A percentile compares a stretch with the other conserved stretches of the same genome.
These are phyloP conservation scores for Gonapodya prolifera DNA, from an alignment of 192 early-diverging fungal genomes.

Conservation along the genomic window DNA sequence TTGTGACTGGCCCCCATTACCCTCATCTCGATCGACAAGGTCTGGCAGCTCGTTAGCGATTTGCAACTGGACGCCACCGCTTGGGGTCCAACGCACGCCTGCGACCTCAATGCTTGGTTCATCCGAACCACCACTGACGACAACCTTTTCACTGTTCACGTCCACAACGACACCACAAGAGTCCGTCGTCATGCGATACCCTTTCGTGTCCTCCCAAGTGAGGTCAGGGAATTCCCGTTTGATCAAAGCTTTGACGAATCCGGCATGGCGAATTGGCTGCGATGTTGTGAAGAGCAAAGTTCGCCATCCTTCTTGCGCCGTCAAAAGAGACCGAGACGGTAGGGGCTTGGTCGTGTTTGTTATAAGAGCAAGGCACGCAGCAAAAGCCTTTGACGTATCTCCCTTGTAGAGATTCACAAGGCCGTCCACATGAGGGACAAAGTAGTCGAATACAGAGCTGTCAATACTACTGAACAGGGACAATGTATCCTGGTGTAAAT, in stretches of 20 bases:
- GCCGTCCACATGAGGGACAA: constrained; percentile 56
- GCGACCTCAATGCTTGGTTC: constrained; percentile 35
- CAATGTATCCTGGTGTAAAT: neutral
- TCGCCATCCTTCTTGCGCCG: constrained; percentile 64
- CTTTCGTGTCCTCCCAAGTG: constrained; percentile 55
- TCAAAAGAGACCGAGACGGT: constrained; percentile 64
- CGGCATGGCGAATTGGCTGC: constrained; percentile 63
- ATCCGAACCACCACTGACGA: constrained; percentile 37
- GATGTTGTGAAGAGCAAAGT: constrained; percentile 63
- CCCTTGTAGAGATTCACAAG: constrained; percentile 55
- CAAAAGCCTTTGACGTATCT: constrained; percentile 63
- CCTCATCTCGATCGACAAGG: constrained; percentile 37
- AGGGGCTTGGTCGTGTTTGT: constrained; percentile 76
- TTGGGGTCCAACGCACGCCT: constrained; percentile 58
- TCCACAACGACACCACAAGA: constrained; percentile 75
- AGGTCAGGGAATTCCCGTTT: constrained; percentile 57
- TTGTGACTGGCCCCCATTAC: neutral
- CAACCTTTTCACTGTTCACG: constrained; percentile 54
- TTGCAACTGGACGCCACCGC: constrained; percentile 49
- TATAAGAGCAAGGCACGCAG: constrained; percentile 78
- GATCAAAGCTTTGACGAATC: constrained; percentile 69
- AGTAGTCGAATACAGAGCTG: constrained; percentile 57
- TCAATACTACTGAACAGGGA: neutral
- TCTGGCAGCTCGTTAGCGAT: constrained; percentile 67
- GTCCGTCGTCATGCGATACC: constrained; percentile 78